Conservation (phyloP, 352 stramenopile genomes). For the Pythium angustatum region DNA sequence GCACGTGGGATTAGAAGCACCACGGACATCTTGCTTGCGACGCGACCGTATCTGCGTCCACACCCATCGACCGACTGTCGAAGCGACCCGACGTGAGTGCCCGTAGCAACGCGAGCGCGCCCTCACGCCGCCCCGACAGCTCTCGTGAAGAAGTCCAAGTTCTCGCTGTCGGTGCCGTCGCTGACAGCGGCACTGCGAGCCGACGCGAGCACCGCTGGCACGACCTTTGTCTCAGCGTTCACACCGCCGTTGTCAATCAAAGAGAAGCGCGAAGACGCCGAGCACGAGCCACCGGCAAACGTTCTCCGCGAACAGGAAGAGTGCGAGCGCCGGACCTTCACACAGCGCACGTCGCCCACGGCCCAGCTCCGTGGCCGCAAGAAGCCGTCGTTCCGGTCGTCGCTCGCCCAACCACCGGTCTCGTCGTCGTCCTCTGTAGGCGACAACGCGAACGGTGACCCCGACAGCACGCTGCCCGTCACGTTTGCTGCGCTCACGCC, state of each 20-base stretch:
- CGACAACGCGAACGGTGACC: neutral
- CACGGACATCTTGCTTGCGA: no score
- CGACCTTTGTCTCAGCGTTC: neutral
- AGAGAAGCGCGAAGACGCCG: constrained; percentile 26
- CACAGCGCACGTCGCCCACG: constrained; percentile 27
- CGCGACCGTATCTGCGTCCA: no score
- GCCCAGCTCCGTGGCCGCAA: constrained; percentile 23
- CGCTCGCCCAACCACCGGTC: neutral
- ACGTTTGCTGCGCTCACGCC: constrained; percentile 25
- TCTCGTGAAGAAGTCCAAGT: constrained; percentile 31
- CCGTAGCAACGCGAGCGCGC: no score
- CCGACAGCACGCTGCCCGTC: constrained; percentile 20
- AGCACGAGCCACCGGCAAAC: constrained; percentile 6
- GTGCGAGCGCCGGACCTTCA: constrained; percentile 22
- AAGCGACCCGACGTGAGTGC: no score
- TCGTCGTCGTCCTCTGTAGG: neutral
- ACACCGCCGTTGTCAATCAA: constrained; percentile 9
- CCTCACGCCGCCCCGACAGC: neutral
- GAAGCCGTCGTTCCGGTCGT: neutral
- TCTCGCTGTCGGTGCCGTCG: constrained; percentile 31
- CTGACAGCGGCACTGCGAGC: constrained; percentile 8
- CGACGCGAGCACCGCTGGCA: neutral
- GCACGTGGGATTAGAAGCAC: no score
- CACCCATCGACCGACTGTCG: no score
- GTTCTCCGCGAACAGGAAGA: constrained; percentile 21